phyloP scores from a whole-genome alignment of 306 rosid species.

The Vigna mungo region DNA sequence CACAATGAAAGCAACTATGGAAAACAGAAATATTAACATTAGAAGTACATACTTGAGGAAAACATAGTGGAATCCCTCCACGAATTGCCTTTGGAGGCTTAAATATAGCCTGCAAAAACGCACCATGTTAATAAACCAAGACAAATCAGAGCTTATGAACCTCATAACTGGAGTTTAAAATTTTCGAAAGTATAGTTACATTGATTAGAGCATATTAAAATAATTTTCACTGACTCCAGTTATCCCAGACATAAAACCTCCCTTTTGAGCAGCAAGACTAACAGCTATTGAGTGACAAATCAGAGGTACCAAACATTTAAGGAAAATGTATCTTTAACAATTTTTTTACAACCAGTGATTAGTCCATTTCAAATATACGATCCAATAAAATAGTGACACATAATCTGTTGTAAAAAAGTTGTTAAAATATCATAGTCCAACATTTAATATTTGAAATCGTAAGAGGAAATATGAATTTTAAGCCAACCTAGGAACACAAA shows the following conservation, averaged over 20 bases:
- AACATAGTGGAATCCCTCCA: conserved; percentile 89
- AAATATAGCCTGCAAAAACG: conserved; percentile 61
- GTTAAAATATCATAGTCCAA: not conserved
- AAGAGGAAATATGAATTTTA: conserved; percentile 18
- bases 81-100: conserved; percentile 83
- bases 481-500: not conserved
- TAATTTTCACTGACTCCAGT: conserved; percentile 7
- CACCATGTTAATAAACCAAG: conserved; percentile 42
- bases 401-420: no score
- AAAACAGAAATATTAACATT: conserved; percentile 39
- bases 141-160: conserved; percentile 27
- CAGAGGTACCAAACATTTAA: not conserved
- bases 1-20: conserved; percentile 42
- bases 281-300: not conserved
- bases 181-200: conserved; percentile 25
- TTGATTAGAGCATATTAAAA: conserved; percentile 5
- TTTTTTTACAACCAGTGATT: no score
- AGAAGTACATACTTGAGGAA: conserved; percentile 79
- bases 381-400: no score
- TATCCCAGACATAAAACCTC: not conserved
- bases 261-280: not conserved
- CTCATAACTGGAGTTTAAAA: not conserved
- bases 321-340: no score
- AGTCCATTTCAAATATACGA: no score
- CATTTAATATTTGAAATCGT: conserved; percentile 8